A percentile compares a stretch with the other conserved stretches of the same genome.
Conservation (phyloP, 2,329 filamentous ascomycete species). For the Sclerotinia sclerotiorum region DNA sequence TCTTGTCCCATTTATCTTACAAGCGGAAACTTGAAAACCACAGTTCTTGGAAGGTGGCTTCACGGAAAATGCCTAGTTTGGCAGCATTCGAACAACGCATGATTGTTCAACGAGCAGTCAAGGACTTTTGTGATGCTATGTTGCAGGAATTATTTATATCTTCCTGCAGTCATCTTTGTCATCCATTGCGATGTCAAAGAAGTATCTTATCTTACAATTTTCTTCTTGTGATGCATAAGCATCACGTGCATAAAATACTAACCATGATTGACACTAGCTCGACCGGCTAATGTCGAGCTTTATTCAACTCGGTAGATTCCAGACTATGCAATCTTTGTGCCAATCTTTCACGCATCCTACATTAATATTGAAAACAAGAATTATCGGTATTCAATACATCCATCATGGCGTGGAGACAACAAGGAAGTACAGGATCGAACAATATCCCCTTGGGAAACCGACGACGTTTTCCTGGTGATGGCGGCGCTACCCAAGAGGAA, state of each 20-base stretch:
- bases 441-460: constrained; percentile 91
- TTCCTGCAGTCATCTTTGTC: background rate
- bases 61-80: background rate
- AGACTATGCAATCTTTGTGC: constrained; percentile 7
- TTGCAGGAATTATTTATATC: background rate
- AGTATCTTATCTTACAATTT: too few species aligned
- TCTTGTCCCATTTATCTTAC: background rate
- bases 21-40: background rate
- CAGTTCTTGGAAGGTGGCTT: background rate
- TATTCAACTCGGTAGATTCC: constrained; percentile 6
- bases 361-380: background rate
- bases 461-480: constrained; percentile 72
- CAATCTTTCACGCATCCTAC: background rate
- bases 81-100: background rate
- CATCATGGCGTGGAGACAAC: constrained; percentile 66
- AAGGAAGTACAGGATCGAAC: constrained; percentile 95
- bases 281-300: background rate
- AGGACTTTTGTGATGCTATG: too few species aligned
- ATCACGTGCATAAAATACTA: background rate
- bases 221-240: too few species aligned
- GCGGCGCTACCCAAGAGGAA: constrained; percentile 41
- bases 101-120: background rate
- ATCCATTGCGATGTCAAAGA: background rate
- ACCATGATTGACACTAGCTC: background rate
- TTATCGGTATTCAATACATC: background rate